phyloP scores from a whole-genome alignment of 129 eudicot genomes.

The Chrysanthemum makinoi region DNA sequence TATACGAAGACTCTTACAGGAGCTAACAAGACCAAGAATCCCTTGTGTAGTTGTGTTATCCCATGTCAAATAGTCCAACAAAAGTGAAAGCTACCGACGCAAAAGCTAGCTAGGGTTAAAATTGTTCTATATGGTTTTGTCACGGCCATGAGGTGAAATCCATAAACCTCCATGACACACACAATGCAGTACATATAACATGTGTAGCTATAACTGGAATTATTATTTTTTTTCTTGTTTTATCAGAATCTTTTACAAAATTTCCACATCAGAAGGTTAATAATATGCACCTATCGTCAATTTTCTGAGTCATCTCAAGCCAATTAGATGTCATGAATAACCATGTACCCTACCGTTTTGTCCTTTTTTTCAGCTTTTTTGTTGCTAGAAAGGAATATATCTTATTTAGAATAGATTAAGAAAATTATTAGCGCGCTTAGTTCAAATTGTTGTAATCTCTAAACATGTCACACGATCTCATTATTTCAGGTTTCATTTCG shows the following conservation, averaged over 20 bases:
- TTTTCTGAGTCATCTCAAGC: conserved; percentile 26
- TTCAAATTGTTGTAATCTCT: background rate
- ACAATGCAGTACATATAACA: conserved; percentile 18
- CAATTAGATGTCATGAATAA: conserved; percentile 20
- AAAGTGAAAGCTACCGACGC: conserved; percentile 7
- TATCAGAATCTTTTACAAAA: background rate
- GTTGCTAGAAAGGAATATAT: conserved; percentile 25
- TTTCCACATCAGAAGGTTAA: conserved; percentile 22
- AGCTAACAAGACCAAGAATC: background rate
- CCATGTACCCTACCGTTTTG: conserved; percentile 27
- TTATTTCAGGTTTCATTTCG: too few species aligned
- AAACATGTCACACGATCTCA: too few species aligned
- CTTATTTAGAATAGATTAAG: conserved; percentile 5
- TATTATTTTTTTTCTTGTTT: conserved; percentile 16
- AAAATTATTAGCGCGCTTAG: background rate
- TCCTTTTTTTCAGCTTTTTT: conserved; percentile 25
- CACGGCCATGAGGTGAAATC: background rate
- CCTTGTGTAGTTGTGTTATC: background rate
- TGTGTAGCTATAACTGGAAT: conserved; percentile 18
- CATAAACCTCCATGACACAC: conserved; percentile 22
- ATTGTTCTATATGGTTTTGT: conserved; percentile 9
- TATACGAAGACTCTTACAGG: background rate
- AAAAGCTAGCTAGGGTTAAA: conserved; percentile 1
- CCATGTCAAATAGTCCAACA: conserved; percentile 10
- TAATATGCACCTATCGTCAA: conserved; percentile 13